Percentiles rank a stretch among this genome's conserved stretches.
These are phyloP conservation scores for Eucalyptus globulus DNA, from an alignment of 345 rosid species.

Conservation along the genomic window DNA sequence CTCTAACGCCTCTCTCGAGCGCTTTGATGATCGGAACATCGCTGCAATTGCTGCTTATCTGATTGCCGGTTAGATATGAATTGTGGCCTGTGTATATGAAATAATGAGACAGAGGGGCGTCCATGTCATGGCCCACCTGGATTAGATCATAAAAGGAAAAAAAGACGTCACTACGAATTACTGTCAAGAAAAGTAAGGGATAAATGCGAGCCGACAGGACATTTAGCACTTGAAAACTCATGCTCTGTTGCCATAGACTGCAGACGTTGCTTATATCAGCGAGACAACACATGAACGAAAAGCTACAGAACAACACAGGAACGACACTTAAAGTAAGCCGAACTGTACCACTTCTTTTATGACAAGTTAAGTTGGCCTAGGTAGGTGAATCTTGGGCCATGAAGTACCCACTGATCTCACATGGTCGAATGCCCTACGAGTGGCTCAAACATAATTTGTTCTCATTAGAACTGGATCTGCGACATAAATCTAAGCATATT, in stretches of 20 bases:
- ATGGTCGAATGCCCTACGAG: background rate
- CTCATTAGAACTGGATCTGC: background rate
- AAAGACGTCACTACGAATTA: background rate
- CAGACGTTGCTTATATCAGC: background rate
- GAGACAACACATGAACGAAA: background rate
- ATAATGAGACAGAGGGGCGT: constrained; percentile 62
- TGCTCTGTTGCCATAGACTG: background rate
- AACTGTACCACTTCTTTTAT: background rate
- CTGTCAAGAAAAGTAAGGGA: background rate
- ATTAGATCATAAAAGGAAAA: background rate
- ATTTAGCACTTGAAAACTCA: background rate
- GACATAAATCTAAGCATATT: background rate
- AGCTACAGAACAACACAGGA: background rate
- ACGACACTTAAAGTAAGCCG: background rate
- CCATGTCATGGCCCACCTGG: constrained; percentile 68
- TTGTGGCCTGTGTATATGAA: constrained; percentile 83
- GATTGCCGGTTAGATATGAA: constrained; percentile 78
- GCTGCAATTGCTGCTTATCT: constrained; percentile 58
- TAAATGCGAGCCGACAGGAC: background rate
- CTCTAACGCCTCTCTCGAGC: constrained; percentile 50
- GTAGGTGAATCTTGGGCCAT: background rate
- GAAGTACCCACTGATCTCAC: background rate
- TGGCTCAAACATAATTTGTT: background rate
- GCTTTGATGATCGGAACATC: constrained; percentile 51
- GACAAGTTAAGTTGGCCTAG: background rate